Conservation (phyloP, 148 eudicot genomes). For the Camellia japonica region DNA sequence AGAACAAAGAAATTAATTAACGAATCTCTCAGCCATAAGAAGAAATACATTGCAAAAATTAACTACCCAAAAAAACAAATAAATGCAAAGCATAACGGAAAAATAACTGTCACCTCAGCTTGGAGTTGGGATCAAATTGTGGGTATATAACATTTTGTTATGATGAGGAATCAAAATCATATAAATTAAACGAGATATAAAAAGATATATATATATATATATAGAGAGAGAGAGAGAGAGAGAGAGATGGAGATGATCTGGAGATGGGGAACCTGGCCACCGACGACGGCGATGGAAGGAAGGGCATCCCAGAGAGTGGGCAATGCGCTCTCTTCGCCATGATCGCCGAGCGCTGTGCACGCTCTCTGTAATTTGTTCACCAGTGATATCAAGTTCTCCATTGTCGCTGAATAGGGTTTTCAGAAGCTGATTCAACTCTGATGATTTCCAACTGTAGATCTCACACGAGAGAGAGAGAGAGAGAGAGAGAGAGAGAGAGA, state of each 20-base stretch:
- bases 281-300: constrained; percentile 98
- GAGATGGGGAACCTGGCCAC: constrained; percentile 76
- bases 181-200: not conserved
- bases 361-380: constrained; percentile 94
- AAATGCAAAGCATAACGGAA: not conserved
- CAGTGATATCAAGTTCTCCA: constrained; percentile 78
- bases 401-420: constrained; percentile 20
- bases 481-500: not conserved
- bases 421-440: not conserved
- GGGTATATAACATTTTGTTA: not conserved
- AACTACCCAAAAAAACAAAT: not conserved
- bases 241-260: constrained; percentile 7
- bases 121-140: not conserved
- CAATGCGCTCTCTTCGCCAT: constrained; percentile 88
- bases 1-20: too few relatives aligned
- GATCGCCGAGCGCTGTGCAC: constrained; percentile 93
- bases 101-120: not conserved
- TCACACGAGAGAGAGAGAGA: constrained; percentile 3
- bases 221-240: not conserved
- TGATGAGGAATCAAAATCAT: not conserved
- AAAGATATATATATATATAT: not conserved
- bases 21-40: too few relatives aligned
- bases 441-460: not conserved
- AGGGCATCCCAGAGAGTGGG: constrained; percentile 99
- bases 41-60: too few relatives aligned